These are phyloP conservation scores for Claviceps quebecensis DNA, from an alignment of 2,329 filamentous ascomycete species.

Conservation along the genomic window DNA sequence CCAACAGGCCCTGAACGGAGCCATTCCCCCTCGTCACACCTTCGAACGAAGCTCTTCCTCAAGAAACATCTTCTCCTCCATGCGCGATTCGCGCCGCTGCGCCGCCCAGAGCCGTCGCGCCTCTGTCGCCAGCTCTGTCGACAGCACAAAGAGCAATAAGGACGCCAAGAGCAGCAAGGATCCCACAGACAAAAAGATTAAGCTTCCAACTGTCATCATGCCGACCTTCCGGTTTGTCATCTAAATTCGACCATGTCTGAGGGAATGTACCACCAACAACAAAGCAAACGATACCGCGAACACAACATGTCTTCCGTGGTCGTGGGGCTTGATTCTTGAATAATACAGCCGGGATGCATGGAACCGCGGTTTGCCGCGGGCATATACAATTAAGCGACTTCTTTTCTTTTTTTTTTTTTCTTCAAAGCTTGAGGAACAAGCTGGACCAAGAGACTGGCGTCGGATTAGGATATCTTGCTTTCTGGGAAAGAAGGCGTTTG, in stretches of 20 bases:
- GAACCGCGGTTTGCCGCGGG: too few relatives aligned
- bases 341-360: too few relatives aligned
- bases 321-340: too few relatives aligned
- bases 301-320: too few relatives aligned
- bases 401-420: neutral
- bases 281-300: neutral
- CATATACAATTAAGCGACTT: neutral
- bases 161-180: constrained; percentile 1
- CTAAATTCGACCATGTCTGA: neutral
- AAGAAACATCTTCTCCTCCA: constrained; percentile 1
- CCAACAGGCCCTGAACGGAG: neutral
- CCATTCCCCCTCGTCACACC: neutral
- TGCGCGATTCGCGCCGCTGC: constrained; percentile 1
- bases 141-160: neutral
- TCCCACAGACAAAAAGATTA: constrained; percentile 3
- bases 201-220: neutral
- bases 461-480: neutral
- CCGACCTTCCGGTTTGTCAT: constrained; percentile 6
- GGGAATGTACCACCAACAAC: neutral
- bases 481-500: neutral
- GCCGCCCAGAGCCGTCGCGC: neutral
- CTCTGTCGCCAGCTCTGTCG: neutral
- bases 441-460: neutral
- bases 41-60: neutral
- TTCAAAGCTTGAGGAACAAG: neutral